phyloP scores from a whole-genome alignment of 1,284 basidiomycete genomes.

The Schizophyllum commune region DNA sequence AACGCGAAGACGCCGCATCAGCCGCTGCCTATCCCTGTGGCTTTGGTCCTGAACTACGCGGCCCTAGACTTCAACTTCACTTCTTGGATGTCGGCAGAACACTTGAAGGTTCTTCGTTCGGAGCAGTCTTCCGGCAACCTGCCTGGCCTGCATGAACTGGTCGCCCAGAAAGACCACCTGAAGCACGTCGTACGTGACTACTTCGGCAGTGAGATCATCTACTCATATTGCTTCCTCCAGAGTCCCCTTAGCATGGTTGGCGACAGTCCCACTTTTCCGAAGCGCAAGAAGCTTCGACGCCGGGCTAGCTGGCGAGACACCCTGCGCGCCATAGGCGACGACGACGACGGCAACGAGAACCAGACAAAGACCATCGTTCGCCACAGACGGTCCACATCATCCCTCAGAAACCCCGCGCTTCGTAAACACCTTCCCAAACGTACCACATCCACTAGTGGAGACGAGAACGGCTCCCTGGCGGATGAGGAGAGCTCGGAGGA shows the following conservation, averaged over 20 bases:
- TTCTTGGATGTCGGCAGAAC: conserved; percentile 91
- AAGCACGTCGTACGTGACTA: conserved; percentile 49
- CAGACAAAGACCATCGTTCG: conserved; percentile 9
- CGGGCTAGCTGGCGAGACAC: conserved; percentile 53
- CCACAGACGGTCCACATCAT: conserved; percentile 16
- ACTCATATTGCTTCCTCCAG: conserved; percentile 19
- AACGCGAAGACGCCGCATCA: conserved; percentile 31
- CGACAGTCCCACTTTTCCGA: conserved; percentile 40
- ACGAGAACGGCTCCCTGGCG: conserved; percentile 37
- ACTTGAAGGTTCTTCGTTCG: conserved; percentile 74
- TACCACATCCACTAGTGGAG: conserved; percentile 8
- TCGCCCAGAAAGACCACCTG: conserved; percentile 83
- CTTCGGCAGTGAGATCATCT: conserved; percentile 1
- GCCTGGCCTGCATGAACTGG: conserved; percentile 52
- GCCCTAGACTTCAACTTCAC: conserved; percentile 95
- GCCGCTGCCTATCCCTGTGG: conserved; percentile 49
- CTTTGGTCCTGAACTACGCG: conserved; percentile 77
- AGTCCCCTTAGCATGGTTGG: conserved; percentile 85
- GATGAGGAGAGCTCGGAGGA: conserved; percentile 33
- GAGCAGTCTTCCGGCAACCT: conserved; percentile 77
- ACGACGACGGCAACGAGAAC: conserved; percentile 27
- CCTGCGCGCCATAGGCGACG: conserved; percentile 35
- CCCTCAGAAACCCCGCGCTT: conserved; percentile 12
- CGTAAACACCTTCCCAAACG: conserved; percentile 12
- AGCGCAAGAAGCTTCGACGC: conserved; percentile 41